A percentile compares a stretch with the other conserved stretches of the same genome.
These are phyloP conservation scores for Seminavis robusta DNA, from an alignment of 108 stramenopile species.

Conservation along the genomic window DNA sequence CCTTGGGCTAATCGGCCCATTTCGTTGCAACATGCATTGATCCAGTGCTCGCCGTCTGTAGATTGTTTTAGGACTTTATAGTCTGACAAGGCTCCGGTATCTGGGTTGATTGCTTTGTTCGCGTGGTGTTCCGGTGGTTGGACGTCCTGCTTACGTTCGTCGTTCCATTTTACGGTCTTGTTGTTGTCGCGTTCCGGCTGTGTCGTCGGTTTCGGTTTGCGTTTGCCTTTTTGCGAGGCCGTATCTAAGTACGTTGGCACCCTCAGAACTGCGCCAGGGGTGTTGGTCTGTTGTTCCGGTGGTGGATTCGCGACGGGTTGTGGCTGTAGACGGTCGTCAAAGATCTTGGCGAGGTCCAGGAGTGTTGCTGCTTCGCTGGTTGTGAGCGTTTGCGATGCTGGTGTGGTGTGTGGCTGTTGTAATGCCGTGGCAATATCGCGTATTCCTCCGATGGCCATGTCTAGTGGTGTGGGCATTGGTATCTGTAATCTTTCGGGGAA, in stretches of 20 bases:
- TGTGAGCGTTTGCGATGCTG: neutral
- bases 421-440: neutral
- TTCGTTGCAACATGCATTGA: constrained; percentile 11
- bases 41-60: constrained; percentile 6
- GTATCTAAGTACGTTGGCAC: neutral
- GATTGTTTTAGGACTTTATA: constrained; percentile 15
- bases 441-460: neutral
- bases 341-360: neutral
- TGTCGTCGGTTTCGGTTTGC: neutral
- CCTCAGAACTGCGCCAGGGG: neutral
- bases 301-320: neutral
- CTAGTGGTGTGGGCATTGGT: constrained; percentile 1
- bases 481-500: constrained; percentile 15
- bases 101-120: constrained; percentile 17
- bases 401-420: neutral
- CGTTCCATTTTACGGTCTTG: neutral
- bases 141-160: neutral
- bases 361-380: neutral
- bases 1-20: constrained; percentile 24
- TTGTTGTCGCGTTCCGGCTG: neutral
- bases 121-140: neutral
- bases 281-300: neutral
- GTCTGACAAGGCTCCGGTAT: constrained; percentile 17
- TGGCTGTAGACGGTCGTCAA: constrained; percentile 1
- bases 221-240: neutral